Base-by-base conservation (phyloP, 352 stramenopile species). In the Pythium utonaiense region DNA sequence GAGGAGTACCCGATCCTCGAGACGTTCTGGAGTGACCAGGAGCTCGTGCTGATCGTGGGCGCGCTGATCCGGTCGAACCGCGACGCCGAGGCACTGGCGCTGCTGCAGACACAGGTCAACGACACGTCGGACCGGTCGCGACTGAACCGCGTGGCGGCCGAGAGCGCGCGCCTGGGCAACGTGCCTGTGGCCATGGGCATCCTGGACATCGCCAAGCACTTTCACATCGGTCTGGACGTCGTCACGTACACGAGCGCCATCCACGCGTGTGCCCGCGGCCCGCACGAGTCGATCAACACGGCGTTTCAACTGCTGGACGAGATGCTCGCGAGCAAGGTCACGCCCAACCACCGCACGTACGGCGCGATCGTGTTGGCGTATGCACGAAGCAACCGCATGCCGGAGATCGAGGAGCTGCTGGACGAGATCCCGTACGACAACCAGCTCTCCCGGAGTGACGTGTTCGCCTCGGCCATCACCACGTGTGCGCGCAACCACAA, bases 161-260 rank as follows among this genome's bases (percentile, higher is more conserved):
- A 85, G 49, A 88, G 75, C 31, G 81, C 81, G 24, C 72, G 83
- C 16, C 38, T 89, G 53, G 80, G 80, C 44, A 91, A 93, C 63
- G 69, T 75, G 17, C 59, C 69, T 14, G 76, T 93, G 40, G 83
- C 83, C 36, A 57, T 89, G n/a, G 81, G 79, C 19, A 70, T 91
- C 17, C 67, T 93, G 34, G 73, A 89, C 49, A 89, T 93, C 53
- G 70, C 71, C 27, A 80, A 80, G 40, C 74, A 93, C 60, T 88
- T 90, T 41, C 52, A 74, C n/a, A 59, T 91, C 51, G 45, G 67
- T 33, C 79, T 77, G 1, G 80, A 92, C 63, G 78, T 89, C 9
- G 64, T 90, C 28, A 90, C 78, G 28, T 95, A 88, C 73, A 92
- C 81, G 24, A 89, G 80, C 55, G 80, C 78, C 27, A 95, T 95